phyloP scores from a whole-genome alignment of 2,329 filamentous ascomycete species.

The Alternaria sp. region DNA sequence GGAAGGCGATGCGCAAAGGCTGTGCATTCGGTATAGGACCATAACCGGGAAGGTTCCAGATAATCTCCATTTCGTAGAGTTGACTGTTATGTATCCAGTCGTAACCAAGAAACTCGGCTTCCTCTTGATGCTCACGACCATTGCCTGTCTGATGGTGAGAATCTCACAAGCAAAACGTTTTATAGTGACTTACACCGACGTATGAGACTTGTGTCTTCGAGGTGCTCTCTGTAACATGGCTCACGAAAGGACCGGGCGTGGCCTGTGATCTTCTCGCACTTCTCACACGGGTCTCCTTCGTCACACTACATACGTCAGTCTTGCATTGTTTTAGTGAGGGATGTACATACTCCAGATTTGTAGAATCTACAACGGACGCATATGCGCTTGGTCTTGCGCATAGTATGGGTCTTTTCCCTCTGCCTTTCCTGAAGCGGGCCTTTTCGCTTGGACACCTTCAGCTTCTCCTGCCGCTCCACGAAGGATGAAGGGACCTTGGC shows the following conservation, averaged over 20 bases:
- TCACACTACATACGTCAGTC: constrained; percentile 40
- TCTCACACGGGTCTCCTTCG: constrained; percentile 43
- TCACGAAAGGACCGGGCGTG: constrained; percentile 45
- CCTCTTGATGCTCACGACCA: constrained; percentile 47
- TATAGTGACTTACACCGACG: constrained; percentile 40
- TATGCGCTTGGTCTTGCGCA: constrained; percentile 46
- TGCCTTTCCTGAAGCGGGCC: constrained; percentile 41
- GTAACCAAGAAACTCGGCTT: constrained; percentile 45
- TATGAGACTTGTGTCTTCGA: constrained; percentile 45
- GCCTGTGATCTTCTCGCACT: constrained; percentile 42
- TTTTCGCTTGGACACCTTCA: constrained; percentile 45
- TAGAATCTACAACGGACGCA: constrained; percentile 50
- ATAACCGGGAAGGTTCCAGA: constrained; percentile 49
- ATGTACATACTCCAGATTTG: constrained; percentile 41
- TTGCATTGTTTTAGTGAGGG: neutral
- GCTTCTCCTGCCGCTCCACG: constrained; percentile 45
- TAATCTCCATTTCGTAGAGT: constrained; percentile 44
- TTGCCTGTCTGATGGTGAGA: constrained; percentile 41
- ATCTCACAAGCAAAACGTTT: neutral
- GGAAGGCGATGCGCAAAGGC: constrained; percentile 39
- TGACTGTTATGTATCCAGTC: constrained; percentile 40
- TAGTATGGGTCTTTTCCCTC: constrained; percentile 45
- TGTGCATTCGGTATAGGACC: constrained; percentile 39
- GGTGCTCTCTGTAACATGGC: constrained; percentile 45
- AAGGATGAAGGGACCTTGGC: constrained; percentile 47